These are phyloP conservation scores for Salvia hispanica DNA, from an alignment of 257 asterid species.

Conservation along the genomic window DNA sequence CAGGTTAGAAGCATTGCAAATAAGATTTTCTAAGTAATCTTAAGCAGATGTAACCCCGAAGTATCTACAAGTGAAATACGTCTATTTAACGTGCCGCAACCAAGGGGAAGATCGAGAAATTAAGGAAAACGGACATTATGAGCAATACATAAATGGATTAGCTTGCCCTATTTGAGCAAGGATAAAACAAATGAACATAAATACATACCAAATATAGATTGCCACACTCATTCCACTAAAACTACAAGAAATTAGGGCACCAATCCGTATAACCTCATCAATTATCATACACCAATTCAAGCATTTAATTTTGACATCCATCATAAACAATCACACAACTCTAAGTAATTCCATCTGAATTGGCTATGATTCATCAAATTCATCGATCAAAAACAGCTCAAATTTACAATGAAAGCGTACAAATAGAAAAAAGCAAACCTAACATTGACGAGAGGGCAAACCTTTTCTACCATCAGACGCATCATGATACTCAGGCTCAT, in stretches of 20 bases:
- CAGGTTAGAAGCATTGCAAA: neutral
- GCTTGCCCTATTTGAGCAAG: conserved; percentile 1
- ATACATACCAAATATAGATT: neutral
- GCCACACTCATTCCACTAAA: neutral
- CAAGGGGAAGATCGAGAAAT: neutral
- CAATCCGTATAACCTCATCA: neutral
- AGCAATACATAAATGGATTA: neutral
- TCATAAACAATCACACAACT: conserved; percentile 2
- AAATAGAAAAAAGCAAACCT: neutral
- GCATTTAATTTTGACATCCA: neutral
- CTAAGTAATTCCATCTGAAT: conserved; percentile 1
- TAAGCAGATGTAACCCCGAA: neutral
- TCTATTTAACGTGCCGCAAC: neutral
- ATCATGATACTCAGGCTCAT: conserved; percentile 71
- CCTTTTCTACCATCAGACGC: conserved; percentile 79
- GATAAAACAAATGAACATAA: conserved; percentile 7
- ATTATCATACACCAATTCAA: neutral
- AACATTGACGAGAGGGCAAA: conserved; percentile 10
- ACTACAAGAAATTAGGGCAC: neutral
- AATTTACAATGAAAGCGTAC: neutral
- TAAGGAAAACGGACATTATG: neutral
- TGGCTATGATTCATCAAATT: neutral
- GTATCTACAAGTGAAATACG: neutral
- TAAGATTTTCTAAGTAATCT: conserved; percentile 10
- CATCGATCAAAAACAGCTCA: conserved; percentile 11